A percentile compares a stretch with the other conserved stretches of the same genome.
These are phyloP conservation scores for Alternaria conjuncta DNA, from an alignment of 2,329 filamentous ascomycete genomes.

Conservation along the genomic window DNA sequence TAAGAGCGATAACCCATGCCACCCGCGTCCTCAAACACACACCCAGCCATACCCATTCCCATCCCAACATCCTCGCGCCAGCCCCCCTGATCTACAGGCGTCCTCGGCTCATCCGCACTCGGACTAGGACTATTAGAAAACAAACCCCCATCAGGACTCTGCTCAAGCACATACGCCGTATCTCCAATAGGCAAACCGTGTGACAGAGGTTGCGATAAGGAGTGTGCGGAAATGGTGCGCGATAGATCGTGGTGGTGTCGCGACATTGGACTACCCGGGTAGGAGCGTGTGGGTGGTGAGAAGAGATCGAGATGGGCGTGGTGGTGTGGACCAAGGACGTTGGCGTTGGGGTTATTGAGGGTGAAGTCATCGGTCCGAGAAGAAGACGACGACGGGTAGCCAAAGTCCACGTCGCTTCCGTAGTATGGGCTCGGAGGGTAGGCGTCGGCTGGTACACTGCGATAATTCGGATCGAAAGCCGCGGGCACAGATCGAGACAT, in stretches of 20 bases:
- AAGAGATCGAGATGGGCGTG: slow-evolving; percentile 11
- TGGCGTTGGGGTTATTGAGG: neutral
- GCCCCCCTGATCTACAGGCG: slow-evolving; percentile 17
- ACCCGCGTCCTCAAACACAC: slow-evolving; percentile 14
- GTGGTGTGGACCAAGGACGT: neutral
- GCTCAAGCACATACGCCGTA: slow-evolving; percentile 24
- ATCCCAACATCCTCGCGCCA: slow-evolving; percentile 22
- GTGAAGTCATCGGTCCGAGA: slow-evolving; percentile 8
- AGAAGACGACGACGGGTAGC: neutral
- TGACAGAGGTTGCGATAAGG: slow-evolving; percentile 6
- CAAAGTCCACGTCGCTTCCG: slow-evolving; percentile 28
- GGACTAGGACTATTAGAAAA: slow-evolving; percentile 32
- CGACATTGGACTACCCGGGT: neutral
- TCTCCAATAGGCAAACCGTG: slow-evolving; percentile 11
- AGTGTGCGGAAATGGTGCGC: neutral
- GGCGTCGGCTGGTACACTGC: slow-evolving; percentile 10
- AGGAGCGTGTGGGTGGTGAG: neutral
- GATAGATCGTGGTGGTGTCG: neutral
- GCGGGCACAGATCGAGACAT: slow-evolving; percentile 22
- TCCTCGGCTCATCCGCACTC: slow-evolving; percentile 26
- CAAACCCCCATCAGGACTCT: slow-evolving; percentile 27
- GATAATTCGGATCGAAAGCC: slow-evolving; percentile 14
- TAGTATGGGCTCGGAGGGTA: slow-evolving; percentile 28
- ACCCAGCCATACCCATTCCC: neutral
- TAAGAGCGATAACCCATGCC: slow-evolving; percentile 11